These are phyloP conservation scores for Penicillium corylophilum DNA, from an alignment of 2,329 filamentous ascomycete genomes.

Conservation along the genomic window DNA sequence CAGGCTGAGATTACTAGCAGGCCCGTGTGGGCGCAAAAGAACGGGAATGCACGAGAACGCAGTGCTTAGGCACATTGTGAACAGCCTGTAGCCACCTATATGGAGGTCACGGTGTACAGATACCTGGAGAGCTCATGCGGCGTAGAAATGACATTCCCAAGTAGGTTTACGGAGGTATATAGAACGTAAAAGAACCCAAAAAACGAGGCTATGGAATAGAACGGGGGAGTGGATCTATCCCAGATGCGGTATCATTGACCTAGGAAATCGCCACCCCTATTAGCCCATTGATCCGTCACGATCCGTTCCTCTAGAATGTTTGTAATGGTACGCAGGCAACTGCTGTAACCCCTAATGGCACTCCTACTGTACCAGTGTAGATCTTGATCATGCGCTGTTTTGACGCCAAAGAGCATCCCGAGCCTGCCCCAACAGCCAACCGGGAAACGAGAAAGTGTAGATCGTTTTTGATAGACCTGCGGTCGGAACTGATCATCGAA, in stretches of 20 bases:
- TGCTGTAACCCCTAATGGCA: background rate
- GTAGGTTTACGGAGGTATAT: constrained; percentile 6
- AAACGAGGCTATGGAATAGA: background rate
- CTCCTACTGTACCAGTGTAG: constrained; percentile 2
- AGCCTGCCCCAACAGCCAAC: background rate
- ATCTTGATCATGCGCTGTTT: constrained; percentile 2
- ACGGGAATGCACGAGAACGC: background rate
- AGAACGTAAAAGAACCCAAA: background rate
- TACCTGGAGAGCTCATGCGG: background rate
- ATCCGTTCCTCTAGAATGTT: background rate
- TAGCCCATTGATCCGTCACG: background rate
- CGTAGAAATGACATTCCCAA: constrained; percentile 1
- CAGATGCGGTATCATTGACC: background rate
- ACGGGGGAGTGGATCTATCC: background rate
- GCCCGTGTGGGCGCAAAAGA: background rate
- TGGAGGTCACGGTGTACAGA: background rate
- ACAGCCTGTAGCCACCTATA: constrained; percentile 6
- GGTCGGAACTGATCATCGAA: background rate
- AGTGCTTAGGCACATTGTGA: background rate
- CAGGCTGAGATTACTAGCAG: background rate
- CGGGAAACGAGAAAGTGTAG: background rate
- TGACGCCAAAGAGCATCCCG: background rate
- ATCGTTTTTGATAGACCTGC: background rate
- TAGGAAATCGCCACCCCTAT: background rate
- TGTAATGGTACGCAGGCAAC: background rate